Evolutionary conservation across 371 early-diverging fungal species (phyloP), one percentile per base, ranked within the genome.

Genomic region (Coemansia sp.): DNA sequence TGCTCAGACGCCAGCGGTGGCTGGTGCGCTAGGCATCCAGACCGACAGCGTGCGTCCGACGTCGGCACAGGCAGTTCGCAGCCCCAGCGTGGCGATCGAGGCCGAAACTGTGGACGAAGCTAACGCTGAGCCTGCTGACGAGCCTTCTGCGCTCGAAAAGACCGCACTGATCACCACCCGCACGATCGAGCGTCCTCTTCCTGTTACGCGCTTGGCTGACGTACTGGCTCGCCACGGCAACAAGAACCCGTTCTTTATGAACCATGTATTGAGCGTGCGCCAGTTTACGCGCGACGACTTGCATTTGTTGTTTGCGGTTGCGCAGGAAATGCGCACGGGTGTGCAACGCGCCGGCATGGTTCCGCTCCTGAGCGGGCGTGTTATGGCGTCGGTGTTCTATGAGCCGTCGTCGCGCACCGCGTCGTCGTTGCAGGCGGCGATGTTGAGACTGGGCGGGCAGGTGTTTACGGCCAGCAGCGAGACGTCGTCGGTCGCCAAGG

Each of bases 321-420:
- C 98, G 1, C 93, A 95, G 65, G 97, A 98, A 82, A 94, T 98
- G 93, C 89, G 95, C 69, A 91, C 88, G 31, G 78, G 91, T 39
- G 96, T 96, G 11, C 95, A 97, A 79, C 88, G 91, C 42, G 86
- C 90, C 59, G 97, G 95, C 7, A 80, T 83, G 37, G 85, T 94
- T 64, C 89, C 92, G 52, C 64, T 98, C 57, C 82, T 98, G 52
- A 81, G 86, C 51, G 97, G 96, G 27, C 93, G 93, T 67, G 92
- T 95, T 4, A 87, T 98, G 85, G 91, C 90, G 79, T 89, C 91
- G 24, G 92, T 95, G 74, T 97, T 98, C 86, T 97, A 90, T 77
- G 98, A 98, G 84, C 93, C 98, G 42, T 93, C 93, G 52, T 97
- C 97, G 53, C 88, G 98, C 64, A 98, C 98, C 2, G 89, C 90